Evolutionary conservation across 805 yeast species (phyloP).

Genomic region (Torulaspora microellipsoides): DNA sequence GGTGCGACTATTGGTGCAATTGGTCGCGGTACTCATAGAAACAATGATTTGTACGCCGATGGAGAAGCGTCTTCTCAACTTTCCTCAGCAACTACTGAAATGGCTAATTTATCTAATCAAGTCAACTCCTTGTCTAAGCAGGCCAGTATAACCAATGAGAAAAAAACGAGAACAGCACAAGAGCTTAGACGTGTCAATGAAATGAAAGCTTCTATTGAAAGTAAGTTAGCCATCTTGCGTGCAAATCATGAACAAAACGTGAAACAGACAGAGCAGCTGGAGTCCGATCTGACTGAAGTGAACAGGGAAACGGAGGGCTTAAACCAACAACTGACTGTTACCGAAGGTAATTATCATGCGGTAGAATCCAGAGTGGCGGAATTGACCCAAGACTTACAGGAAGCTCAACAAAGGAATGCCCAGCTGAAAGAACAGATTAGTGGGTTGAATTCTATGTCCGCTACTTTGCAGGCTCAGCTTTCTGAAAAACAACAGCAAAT

Average conservation of each 20-base stretch:
- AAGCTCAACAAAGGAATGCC: constrained; percentile 63
- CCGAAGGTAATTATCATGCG: constrained; percentile 74
- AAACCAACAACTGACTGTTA: constrained; percentile 64
- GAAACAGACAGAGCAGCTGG: constrained; percentile 67
- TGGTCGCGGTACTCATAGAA: constrained; percentile 24
- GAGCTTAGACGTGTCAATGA: constrained; percentile 67
- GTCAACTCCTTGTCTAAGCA: constrained; percentile 73
- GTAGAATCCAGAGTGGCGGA: constrained; percentile 60
- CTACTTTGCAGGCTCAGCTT: constrained; percentile 52
- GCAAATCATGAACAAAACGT: constrained; percentile 75
- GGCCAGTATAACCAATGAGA: constrained; percentile 63
- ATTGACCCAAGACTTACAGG: constrained; percentile 55
- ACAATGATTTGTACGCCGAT: constrained; percentile 54
- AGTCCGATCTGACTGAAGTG: constrained; percentile 53
- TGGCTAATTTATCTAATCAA: constrained; percentile 83
- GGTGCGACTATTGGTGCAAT: constrained; percentile 16
- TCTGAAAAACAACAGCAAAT: constrained; percentile 50
- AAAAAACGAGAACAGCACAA: constrained; percentile 67
- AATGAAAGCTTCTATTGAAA: constrained; percentile 65
- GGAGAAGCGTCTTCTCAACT: constrained; percentile 59
- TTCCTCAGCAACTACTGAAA: constrained; percentile 75
- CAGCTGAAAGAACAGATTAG: constrained; percentile 65
- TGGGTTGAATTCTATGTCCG: constrained; percentile 59
- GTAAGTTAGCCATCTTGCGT: constrained; percentile 62
- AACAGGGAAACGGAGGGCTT: constrained; percentile 64